Evolutionary conservation across 768 basidiomycete species (phyloP).

Genomic region (Trametes punicea): DNA sequence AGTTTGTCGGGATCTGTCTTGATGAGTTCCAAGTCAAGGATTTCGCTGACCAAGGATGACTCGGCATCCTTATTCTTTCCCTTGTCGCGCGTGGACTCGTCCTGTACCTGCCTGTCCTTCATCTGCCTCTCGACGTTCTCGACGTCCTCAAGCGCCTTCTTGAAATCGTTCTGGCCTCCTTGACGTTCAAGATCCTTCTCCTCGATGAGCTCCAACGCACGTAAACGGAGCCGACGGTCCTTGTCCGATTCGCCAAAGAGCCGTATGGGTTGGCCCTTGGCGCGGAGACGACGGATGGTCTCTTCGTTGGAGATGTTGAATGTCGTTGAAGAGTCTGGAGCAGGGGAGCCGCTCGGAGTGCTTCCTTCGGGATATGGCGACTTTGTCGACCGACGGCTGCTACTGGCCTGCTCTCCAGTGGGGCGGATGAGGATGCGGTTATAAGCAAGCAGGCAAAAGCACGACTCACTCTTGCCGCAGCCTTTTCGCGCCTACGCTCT

Average conservation of each 20-base stretch:
- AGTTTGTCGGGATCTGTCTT: conserved; percentile 93
- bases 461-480: conserved; percentile 42
- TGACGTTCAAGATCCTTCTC: conserved; percentile 78
- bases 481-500: conserved; percentile 27
- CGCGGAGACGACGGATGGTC: conserved; percentile 80
- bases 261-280: conserved; percentile 91
- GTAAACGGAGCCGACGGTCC: conserved; percentile 82
- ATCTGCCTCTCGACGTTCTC: conserved; percentile 72
- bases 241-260: conserved; percentile 95
- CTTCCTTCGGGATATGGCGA: conserved; percentile 26
- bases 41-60: conserved; percentile 42
- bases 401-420: conserved; percentile 27
- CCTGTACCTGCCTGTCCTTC: conserved; percentile 45
- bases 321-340: conserved; percentile 39
- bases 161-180: conserved; percentile 94
- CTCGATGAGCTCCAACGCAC: conserved; percentile 94
- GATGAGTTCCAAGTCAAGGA: conserved; percentile 77
- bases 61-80: conserved; percentile 56
- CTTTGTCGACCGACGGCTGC: conserved; percentile 15
- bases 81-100: conserved; percentile 39
- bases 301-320: conserved; percentile 96
- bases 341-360: conserved; percentile 32
- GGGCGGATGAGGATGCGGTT: background rate
- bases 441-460: background rate
- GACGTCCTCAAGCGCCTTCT: conserved; percentile 82